phyloP scores from a whole-genome alignment of 352 stramenopile genomes.

The Pythium aristosporum region DNA sequence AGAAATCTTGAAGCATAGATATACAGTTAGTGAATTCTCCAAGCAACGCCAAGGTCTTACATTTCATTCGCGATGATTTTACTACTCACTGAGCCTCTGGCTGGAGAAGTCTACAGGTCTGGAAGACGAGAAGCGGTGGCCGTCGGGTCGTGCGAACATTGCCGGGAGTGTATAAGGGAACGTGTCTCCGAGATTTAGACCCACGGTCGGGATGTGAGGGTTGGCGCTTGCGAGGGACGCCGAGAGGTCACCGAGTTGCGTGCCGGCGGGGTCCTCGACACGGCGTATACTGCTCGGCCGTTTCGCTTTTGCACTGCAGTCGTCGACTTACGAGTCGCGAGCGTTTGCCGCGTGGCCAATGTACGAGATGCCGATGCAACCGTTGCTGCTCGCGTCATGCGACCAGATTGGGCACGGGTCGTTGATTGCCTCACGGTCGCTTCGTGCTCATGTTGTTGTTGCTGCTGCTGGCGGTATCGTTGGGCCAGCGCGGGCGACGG shows the following conservation, averaged over 20 bases:
- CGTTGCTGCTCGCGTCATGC: constrained; percentile 4
- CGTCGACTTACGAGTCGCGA: neutral
- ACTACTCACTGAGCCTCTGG: neutral
- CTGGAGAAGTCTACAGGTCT: neutral
- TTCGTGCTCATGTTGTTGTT: constrained; percentile 3
- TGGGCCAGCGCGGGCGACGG: constrained; percentile 45
- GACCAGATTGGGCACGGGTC: neutral
- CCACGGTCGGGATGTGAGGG: constrained; percentile 16
- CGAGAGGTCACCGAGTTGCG: neutral
- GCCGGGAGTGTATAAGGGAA: neutral
- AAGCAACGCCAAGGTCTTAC: neutral
- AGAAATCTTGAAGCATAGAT: neutral
- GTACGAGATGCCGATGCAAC: constrained; percentile 18
- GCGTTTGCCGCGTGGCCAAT: constrained; percentile 5
- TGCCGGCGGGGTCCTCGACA: neutral
- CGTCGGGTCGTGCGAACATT: no score
- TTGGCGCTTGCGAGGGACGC: constrained; percentile 8
- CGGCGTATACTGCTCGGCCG: neutral
- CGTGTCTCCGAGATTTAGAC: constrained; percentile 6
- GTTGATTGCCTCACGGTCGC: neutral
- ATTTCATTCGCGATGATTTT: neutral
- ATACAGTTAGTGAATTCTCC: neutral
- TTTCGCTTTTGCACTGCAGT: neutral
- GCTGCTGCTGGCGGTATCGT: constrained; percentile 36
- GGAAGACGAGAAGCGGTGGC: neutral